Base-by-base conservation (phyloP, 2,329 filamentous ascomycete genomes). In the Coniella vitis region DNA sequence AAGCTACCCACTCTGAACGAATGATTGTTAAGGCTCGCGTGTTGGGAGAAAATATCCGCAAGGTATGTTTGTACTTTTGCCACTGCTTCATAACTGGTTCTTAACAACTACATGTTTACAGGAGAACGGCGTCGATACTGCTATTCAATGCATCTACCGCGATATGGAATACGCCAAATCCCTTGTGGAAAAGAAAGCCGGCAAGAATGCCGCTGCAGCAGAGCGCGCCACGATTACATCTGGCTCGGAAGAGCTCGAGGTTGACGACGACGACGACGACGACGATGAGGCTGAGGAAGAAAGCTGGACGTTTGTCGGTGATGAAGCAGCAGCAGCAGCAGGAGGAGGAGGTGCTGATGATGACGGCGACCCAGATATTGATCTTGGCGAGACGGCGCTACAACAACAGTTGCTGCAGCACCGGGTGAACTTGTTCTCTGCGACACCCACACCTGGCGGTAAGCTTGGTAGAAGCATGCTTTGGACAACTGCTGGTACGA, bases 151-250 rank as follows among this genome's bases (percentile, higher is more conserved):
- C 52, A 87, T 98, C 49, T 98, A 97, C 63, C 86, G 93, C 37
- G 91, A 97, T 63, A 76, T 97, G 48, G 93, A 97, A 63, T 96
- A 96, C 60, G 90, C 93, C 34, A 87, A 81, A 65, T 85, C 84
- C 14, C 73, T 97, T 38, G 86, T 95, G 63, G 87, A 86, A 65
- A 79, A 72, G 49, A 79, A 79, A 63, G 67, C 70, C 2, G 71
- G 70, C 54, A 79, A 78, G 65, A 83, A 71, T 48, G 64, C 54
- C 3, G 53, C 56, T 7, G 62, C 63, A n/a, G 63, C 67, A 37
- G 62, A 60, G 25, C 60, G 60, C 7, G 65, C 65, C 5, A 65
- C 64, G 38, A 51, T 38, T 3, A n/a, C n/a, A n/a, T 47, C 38
- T 12, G 57, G 52, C 41, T 50, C 57, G 2, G 68, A 65, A 53